Evolutionary conservation across 257 asterid genomes (phyloP), one percentile per base, ranked within the genome.

Genomic region (Fraxinus pennsylvanica): DNA sequence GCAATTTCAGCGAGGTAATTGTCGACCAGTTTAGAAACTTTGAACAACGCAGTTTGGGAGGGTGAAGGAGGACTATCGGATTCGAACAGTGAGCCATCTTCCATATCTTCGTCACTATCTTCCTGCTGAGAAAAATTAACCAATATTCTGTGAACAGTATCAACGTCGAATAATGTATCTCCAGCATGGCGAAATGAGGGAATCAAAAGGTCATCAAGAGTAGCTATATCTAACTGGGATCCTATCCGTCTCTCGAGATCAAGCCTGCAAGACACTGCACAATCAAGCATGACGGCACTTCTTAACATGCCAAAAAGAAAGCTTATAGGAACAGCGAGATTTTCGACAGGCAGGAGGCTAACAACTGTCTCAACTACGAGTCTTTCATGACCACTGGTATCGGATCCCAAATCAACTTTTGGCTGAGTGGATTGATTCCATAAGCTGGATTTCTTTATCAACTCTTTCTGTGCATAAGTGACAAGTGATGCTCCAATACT

Each of bases 171-270:
- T 38, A 96, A 81, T 0, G 98, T 96, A 72, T 96, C 99, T 22
- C 91, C 92, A 14, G 97, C 90, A 72, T 89, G 91, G 39, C 91
- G 86, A 50, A 87, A 87, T 13, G 97, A 93, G 32, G 99, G 99
- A 50, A 96, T 96, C 79, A 96, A 68, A 33, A 93, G 95, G 84
- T 93, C 99, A 52, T 96, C 98, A 0, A 96, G 90, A 4, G 94
- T 90, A 6, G 99, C 99, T 54, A 84, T 82, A 59, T 92, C 98
- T 6, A 96, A 74, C 80, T 89, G 95, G 39, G 92, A 87, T 32
- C 96, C 98, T 8, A 96, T 92, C 80, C 98, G 81, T 82, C 97
- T 87, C 84, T 96, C 98, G 6, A 96, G 94, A 76, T 93, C 97
- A 21, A 91, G 90, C 92, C 99, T 80, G 71, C 90, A 87, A 67